Conservation (phyloP, 345 rosid species). For the Hibiscus syriacus region DNA sequence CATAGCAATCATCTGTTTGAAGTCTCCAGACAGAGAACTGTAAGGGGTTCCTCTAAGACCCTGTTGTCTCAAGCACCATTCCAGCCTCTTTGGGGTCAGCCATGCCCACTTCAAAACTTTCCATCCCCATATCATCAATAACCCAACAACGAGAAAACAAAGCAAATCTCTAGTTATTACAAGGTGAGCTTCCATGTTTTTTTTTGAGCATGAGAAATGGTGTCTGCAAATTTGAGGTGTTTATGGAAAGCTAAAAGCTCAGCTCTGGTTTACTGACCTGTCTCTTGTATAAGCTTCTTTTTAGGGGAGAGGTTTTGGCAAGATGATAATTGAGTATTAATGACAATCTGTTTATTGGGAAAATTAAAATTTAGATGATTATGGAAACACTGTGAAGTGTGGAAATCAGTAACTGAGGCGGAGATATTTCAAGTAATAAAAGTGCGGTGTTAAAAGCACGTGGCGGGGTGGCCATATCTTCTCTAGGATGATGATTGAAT, state of each 20-base stretch:
- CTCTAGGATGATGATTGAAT: too few relatives aligned
- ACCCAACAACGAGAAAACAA: neutral
- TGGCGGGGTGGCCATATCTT: neutral
- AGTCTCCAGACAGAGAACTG: slow-evolving; percentile 33
- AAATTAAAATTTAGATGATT: too few relatives aligned
- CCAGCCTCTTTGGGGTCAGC: slow-evolving; percentile 39
- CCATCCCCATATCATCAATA: neutral
- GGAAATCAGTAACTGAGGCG: too few relatives aligned
- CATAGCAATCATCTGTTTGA: slow-evolving; percentile 23
- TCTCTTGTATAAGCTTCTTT: too few relatives aligned
- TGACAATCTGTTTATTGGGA: too few relatives aligned
- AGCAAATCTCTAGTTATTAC: neutral
- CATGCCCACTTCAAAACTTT: slow-evolving; percentile 25
- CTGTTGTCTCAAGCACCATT: slow-evolving; percentile 31
- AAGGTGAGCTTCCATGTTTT: neutral
- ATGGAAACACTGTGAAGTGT: too few relatives aligned
- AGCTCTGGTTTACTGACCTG: neutral
- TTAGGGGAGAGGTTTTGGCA: too few relatives aligned
- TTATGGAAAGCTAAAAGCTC: neutral
- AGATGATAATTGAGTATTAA: too few relatives aligned
- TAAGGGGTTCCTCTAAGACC: slow-evolving; percentile 38
- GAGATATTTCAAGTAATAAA: neutral
- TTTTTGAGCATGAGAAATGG: neutral
- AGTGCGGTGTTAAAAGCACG: neutral
- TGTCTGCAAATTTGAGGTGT: neutral